A percentile compares a stretch with the other conserved stretches of the same genome.
phyloP scores from a whole-genome alignment of 164 flowering plant species.

The Liriodendron chinense region DNA sequence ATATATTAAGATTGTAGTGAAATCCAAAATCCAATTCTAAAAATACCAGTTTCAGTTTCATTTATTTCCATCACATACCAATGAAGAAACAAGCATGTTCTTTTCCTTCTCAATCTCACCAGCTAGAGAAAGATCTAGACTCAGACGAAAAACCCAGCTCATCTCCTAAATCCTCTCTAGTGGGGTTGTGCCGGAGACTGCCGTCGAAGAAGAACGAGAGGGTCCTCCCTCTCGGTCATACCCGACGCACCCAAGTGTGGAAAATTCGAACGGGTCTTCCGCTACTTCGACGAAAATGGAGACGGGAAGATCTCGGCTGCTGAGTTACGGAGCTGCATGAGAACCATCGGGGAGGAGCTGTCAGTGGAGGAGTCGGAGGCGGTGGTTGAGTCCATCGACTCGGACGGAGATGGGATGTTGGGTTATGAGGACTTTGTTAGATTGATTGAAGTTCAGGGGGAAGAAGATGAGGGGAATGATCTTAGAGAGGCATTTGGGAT shows the following conservation, averaged over 20 bases:
- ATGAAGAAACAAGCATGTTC: neutral
- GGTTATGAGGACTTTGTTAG: conserved; percentile 17
- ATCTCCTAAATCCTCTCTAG: conserved; percentile 3
- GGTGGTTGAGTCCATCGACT: conserved; percentile 10
- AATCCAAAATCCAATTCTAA: no score
- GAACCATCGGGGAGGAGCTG: conserved; percentile 10
- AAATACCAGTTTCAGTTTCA: neutral
- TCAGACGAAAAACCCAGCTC: neutral
- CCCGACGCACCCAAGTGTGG: neutral
- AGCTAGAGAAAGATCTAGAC: neutral
- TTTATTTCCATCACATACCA: neutral
- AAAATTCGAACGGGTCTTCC: conserved; percentile 20
- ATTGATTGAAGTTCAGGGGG: conserved; percentile 11
- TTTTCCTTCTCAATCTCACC: neutral
- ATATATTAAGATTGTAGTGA: no score
- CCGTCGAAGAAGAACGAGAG: neutral
- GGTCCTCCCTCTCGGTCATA: neutral
- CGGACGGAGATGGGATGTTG: conserved; percentile 20
- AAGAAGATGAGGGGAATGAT: conserved; percentile 17
- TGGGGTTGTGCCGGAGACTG: neutral
- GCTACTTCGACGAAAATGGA: conserved; percentile 27
- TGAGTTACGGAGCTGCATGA: conserved; percentile 23
- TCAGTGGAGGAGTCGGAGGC: conserved; percentile 6
- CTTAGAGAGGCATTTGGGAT: conserved; percentile 21
- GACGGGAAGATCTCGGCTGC: conserved; percentile 30